These are phyloP conservation scores for Ustilago lituana DNA, from an alignment of 1,284 basidiomycete genomes.

Conservation along the genomic window DNA sequence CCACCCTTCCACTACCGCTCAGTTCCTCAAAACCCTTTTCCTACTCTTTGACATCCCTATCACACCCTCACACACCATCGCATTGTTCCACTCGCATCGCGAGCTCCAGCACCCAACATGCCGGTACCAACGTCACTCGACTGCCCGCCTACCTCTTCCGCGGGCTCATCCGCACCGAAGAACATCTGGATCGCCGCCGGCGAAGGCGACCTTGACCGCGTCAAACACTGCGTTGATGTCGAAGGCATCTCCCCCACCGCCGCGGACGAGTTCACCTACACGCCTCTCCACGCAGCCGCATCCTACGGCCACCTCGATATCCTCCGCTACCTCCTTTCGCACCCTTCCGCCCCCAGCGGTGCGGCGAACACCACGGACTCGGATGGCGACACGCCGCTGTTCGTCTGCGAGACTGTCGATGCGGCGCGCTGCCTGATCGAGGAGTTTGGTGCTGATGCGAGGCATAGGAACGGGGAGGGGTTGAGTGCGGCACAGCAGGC, in stretches of 20 bases:
- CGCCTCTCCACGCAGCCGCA: slow-evolving; percentile 64
- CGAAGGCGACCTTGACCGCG: slow-evolving; percentile 61
- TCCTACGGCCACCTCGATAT: slow-evolving; percentile 61
- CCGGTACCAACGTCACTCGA: slow-evolving; percentile 37
- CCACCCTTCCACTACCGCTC: too few relatives aligned
- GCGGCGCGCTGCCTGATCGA: slow-evolving; percentile 57
- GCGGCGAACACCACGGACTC: slow-evolving; percentile 56
- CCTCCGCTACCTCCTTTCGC: slow-evolving; percentile 56
- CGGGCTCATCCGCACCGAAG: slow-evolving; percentile 16
- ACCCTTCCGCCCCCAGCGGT: slow-evolving; percentile 34
- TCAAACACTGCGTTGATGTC: slow-evolving; percentile 53
- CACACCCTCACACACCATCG: too few relatives aligned
- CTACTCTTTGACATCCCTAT: not conserved
- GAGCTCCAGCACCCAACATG: slow-evolving; percentile 11
- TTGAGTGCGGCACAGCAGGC: slow-evolving; percentile 58
- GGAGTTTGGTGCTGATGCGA: slow-evolving; percentile 57
- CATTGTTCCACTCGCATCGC: not conserved
- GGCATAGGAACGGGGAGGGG: slow-evolving; percentile 55
- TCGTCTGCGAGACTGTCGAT: slow-evolving; percentile 61
- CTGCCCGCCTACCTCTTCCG: not conserved
- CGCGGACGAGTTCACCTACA: slow-evolving; percentile 60
- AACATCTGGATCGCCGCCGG: slow-evolving; percentile 66
- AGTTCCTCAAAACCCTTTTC: not conserved
- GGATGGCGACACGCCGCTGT: slow-evolving; percentile 65
- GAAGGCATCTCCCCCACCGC: slow-evolving; percentile 53